Evolutionary conservation across 768 basidiomycete genomes (phyloP), one percentile per base, ranked within the genome.

Genomic region (Kwoniella dejecticola): DNA sequence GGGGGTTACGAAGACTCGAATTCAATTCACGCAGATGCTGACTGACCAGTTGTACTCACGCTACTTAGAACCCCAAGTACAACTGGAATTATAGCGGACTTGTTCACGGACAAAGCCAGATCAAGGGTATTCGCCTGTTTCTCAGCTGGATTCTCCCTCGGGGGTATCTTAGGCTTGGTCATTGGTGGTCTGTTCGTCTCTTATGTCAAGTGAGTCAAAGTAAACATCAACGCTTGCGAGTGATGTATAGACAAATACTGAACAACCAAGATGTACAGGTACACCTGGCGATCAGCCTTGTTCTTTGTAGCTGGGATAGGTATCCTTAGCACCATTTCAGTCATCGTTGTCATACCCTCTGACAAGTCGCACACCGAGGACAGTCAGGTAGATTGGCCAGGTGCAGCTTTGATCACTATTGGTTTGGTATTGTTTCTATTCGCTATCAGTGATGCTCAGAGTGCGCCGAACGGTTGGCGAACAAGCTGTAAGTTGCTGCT

Each of bases 111-210:
- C 0, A 81, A 81, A 12, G 82, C 86, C 0, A 84, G 92, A 10
- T 85, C 89, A 1, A 77, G 85, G 0, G 92, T 90, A 0, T 95
- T 94, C 64, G 85, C 92, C 0, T 86, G 87, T 0, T 94, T 92
- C 66, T 83, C 88, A 0, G 89, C 90, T 0, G 93, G 93, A 26
- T 89, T 88, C 0, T 91, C 92, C 0, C 71, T 93, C 4, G 92
- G 92, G 0, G 88, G 83, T 0, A 88, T 85, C 0, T 79, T 91
- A 13, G 91, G 92, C 1, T 82, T 82, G 29, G 79, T 86, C 0
- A 60, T 90, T 0, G 90, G 91, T 17, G 90, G 89, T n/a, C 79
- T 87, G 1, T 77, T 90, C 19, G 88, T 87, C 0, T 83, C 90
- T 68, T 80, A 82, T 7, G 79, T 79, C 48, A 26, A 50, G 82